Conservation (phyloP, 345 rosid species). For the Eucalyptus cladocalyx region DNA sequence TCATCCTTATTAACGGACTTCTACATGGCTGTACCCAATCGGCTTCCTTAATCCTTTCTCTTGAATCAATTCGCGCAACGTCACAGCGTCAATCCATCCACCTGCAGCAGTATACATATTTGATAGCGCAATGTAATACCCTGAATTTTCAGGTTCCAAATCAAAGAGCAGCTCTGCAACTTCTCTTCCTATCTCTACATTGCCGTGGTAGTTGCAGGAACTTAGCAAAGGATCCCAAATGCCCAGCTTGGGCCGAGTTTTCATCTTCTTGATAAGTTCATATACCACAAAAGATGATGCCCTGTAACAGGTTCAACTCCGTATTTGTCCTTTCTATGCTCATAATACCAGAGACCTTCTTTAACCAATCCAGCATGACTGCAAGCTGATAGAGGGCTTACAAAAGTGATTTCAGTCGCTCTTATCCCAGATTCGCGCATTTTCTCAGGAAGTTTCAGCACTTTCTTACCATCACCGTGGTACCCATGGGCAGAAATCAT, state of each 20-base stretch:
- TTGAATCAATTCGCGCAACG: background rate
- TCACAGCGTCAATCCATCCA: background rate
- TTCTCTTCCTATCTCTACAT: conserved; percentile 24
- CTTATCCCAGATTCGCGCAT: conserved; percentile 8
- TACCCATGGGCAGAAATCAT: conserved; percentile 40
- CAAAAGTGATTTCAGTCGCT: conserved; percentile 36
- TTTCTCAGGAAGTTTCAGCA: conserved; percentile 24
- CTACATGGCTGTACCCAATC: background rate
- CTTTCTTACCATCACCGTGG: conserved; percentile 35
- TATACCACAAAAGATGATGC: conserved; percentile 32
- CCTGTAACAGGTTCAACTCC: conserved; percentile 26
- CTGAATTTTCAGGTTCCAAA: conserved; percentile 41
- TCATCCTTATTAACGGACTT: background rate
- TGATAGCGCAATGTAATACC: conserved; percentile 27
- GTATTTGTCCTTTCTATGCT: conserved; percentile 18
- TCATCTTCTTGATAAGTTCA: conserved; percentile 18
- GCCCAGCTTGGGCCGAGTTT: conserved; percentile 18
- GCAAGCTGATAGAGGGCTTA: conserved; percentile 39
- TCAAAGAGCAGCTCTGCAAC: conserved; percentile 40
- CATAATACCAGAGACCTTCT: conserved; percentile 26
- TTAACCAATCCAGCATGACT: conserved; percentile 40
- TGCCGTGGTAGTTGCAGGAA: conserved; percentile 37
- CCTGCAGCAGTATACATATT: conserved; percentile 2
- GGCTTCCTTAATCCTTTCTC: background rate
- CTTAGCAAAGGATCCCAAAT: conserved; percentile 47